Percentiles rank a stretch among this genome's conserved stretches.
These are phyloP conservation scores for Fusarium mexicanum DNA, from an alignment of 2,329 filamentous ascomycete species.

Conservation along the genomic window DNA sequence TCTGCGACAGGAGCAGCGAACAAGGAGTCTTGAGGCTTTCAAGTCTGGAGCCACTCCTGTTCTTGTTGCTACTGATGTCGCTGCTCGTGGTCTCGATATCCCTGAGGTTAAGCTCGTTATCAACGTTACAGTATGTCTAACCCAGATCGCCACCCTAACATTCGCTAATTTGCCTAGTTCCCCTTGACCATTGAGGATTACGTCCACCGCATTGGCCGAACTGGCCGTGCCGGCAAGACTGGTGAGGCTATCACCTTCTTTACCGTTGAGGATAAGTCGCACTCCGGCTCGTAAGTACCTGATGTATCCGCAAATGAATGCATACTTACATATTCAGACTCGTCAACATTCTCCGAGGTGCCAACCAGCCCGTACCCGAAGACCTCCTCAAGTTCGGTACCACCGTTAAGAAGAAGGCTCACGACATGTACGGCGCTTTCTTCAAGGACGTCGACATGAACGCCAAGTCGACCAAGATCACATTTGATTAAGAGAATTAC, in stretches of 20 bases:
- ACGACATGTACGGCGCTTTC: constrained; percentile 94
- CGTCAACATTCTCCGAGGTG: constrained; percentile 94
- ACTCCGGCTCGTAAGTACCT: constrained; percentile 82
- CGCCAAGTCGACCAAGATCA: constrained; percentile 90
- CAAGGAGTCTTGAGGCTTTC: constrained; percentile 87
- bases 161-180: constrained; percentile 63
- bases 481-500: constrained; percentile 70
- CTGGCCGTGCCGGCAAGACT: constrained; percentile 89
- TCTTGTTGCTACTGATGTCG: constrained; percentile 95
- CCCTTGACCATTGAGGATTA: constrained; percentile 97
- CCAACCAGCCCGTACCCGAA: constrained; percentile 89
- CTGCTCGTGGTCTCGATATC: constrained; percentile 92
- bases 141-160: no score
- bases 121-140: constrained; percentile 76
- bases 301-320: background rate
- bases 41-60: constrained; percentile 85
- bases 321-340: constrained; percentile 62
- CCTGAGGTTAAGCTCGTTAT: constrained; percentile 94
- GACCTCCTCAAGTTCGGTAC: constrained; percentile 94
- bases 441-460: constrained; percentile 89
- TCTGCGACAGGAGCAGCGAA: constrained; percentile 87
- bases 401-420: constrained; percentile 98
- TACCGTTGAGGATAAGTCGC: constrained; percentile 91
- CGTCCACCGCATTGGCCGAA: constrained; percentile 95
- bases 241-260: constrained; percentile 93